Base-by-base conservation (phyloP, 1,284 basidiomycete genomes). In the Ganoderma leucocontextum region DNA sequence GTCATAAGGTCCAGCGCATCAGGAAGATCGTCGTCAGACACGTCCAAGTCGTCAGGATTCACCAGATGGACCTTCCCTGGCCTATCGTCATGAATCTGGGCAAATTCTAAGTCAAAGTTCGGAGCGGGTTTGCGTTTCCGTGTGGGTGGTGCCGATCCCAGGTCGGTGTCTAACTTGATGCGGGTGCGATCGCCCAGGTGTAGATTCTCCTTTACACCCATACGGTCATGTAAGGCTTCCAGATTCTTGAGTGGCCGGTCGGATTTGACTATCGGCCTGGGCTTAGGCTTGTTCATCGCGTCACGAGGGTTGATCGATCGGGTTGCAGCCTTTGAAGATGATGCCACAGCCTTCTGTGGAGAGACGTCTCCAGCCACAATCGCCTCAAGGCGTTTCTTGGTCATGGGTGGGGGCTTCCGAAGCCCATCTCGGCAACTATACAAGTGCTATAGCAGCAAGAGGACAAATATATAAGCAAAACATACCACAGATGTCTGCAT, bases 401-500 rank as follows among this genome's bases (percentile, higher is more conserved):
- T 79, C 55, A 77, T 70, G 8, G 80, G 79, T 5, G 87, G 85
- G 33, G 88, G 89, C 64, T 86, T 88, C 13, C 77, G 71, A 17
- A 91, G 73, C 2, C 93, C 93, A 57, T 94, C 90, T 52, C 88
- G 87, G 73, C 93, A 94, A 75, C 93, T 95, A 71, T 15, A 60
- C 25, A 36, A 33, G 42, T 65, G 65, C 25, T 22, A 53, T 19
- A 60, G 29, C 29, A 69, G 66, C 65, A 67, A 35, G 42, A 42
- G 36, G 58, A 9, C 33, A 22, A 5, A 33, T 17, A 17, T 47
- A n/a, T 22, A 44, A 39, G 58, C 59, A 47, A 72, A 62, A 69
- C 83, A 73, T 73, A 93, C 93, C 93, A 95, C 41, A 89, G 76
- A 81, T 95, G 93, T 35, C 89, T 85, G 75, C 93, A 95, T 58